Conservation (phyloP, 2,329 filamentous ascomycete genomes). For the Canariomyces notabilis region DNA sequence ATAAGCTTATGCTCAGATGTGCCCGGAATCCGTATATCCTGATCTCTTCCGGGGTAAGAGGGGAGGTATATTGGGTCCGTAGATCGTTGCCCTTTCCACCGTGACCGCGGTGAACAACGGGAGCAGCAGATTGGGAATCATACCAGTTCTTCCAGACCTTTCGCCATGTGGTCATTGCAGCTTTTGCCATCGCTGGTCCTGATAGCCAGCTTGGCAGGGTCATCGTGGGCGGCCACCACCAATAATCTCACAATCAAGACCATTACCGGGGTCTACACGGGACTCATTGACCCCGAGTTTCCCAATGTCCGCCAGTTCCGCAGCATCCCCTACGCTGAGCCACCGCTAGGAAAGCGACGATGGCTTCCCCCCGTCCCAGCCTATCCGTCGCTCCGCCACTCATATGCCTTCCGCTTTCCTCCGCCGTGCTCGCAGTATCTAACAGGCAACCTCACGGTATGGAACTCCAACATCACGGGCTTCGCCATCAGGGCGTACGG, state of each 20-base stretch:
- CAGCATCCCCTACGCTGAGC: conserved; percentile 35
- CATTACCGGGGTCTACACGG: conserved; percentile 31
- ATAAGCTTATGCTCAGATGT: background rate
- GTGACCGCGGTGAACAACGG: background rate
- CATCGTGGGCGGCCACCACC: background rate
- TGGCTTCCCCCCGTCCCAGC: conserved; percentile 23
- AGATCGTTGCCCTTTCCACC: background rate
- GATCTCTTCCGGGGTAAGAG: no score
- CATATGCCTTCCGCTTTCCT: conserved; percentile 21
- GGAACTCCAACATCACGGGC: conserved; percentile 29
- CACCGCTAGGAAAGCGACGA: conserved; percentile 26
- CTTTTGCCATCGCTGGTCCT: background rate
- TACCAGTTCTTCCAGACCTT: background rate
- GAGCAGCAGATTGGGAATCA: background rate
- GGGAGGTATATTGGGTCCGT: no score
- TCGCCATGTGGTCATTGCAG: background rate
- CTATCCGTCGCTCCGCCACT: conserved; percentile 16
- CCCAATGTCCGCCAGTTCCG: conserved; percentile 35
- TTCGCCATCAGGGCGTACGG: conserved; percentile 29
- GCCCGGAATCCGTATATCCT: background rate
- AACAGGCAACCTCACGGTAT: conserved; percentile 24
- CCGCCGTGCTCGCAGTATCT: conserved; percentile 26
- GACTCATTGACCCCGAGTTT: conserved; percentile 29
- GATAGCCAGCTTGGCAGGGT: background rate
- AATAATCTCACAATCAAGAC: conserved; percentile 22